Evolutionary conservation across 2,329 filamentous ascomycete genomes (phyloP).

Genomic region (Talaromyces marneffei): DNA sequence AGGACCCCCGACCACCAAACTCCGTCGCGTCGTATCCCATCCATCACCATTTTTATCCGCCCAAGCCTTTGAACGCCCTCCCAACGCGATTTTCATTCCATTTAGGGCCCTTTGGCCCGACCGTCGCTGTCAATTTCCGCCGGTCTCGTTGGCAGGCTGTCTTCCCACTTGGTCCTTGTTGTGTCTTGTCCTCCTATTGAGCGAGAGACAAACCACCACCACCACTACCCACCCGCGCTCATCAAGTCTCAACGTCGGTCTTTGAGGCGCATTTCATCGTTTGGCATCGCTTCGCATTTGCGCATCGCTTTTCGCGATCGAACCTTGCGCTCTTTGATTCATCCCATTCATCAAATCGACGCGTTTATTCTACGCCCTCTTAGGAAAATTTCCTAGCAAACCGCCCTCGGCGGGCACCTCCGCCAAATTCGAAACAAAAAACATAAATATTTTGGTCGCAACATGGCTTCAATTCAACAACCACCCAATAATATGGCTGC

Average conservation of each 20-base stretch:
- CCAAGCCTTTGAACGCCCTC: slow-evolving; percentile 7
- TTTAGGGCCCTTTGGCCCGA: slow-evolving; percentile 15
- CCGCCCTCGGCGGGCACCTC: background rate
- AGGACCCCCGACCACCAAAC: slow-evolving; percentile 15
- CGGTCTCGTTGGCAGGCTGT: slow-evolving; percentile 3
- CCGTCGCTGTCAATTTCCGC: slow-evolving; percentile 8
- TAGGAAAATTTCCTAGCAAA: background rate
- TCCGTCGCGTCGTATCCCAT: slow-evolving; percentile 19
- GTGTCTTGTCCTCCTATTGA: background rate
- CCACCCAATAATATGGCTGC: slow-evolving; percentile 4
- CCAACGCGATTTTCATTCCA: slow-evolving; percentile 14
- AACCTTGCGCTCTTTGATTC: background rate
- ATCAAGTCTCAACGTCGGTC: background rate
- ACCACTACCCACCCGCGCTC: background rate
- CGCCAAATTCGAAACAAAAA: slow-evolving; percentile 13
- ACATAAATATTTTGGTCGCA: background rate
- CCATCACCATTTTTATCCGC: slow-evolving; percentile 18
- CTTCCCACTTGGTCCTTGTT: slow-evolving; percentile 1
- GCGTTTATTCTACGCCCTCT: slow-evolving; percentile 16
- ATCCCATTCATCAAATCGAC: slow-evolving; percentile 19
- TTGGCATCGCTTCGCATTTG: slow-evolving; percentile 3
- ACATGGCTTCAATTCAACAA: slow-evolving; percentile 76
- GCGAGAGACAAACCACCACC: background rate
- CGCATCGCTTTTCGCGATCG: slow-evolving; percentile 2
- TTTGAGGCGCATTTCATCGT: slow-evolving; percentile 11